A percentile compares a stretch with the other conserved stretches of the same genome.
Conservation (phyloP, 2,329 filamentous ascomycete genomes). For the Fusarium foetens region DNA sequence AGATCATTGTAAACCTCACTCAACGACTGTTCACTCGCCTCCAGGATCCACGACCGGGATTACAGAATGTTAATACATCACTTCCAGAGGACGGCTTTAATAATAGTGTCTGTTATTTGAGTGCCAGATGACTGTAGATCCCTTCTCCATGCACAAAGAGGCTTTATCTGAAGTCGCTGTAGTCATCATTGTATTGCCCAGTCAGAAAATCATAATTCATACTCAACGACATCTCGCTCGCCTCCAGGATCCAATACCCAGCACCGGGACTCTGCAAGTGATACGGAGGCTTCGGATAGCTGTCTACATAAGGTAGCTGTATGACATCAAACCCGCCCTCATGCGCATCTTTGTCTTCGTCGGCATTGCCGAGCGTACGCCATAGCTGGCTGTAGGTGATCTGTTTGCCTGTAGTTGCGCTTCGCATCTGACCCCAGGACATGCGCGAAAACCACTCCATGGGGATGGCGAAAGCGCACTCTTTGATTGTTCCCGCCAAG, state of each 20-base stretch:
- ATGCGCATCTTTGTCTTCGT: neutral
- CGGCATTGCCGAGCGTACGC: neutral
- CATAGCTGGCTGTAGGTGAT: constrained; percentile 1
- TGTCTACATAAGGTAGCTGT: neutral
- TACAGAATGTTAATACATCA: neutral
- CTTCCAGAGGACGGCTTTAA: too few species aligned
- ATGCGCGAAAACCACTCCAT: neutral
- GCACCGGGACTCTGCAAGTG: neutral
- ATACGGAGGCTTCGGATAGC: constrained; percentile 2
- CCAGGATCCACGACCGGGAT: neutral
- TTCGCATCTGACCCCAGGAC: neutral
- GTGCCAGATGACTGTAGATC: fast-evolving
- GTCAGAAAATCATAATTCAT: neutral
- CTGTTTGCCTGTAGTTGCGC: fast-evolving
- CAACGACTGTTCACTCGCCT: neutral
- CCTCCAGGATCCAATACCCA: constrained; percentile 17
- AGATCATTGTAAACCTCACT: neutral
- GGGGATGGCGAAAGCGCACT: neutral
- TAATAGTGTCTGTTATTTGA: neutral
- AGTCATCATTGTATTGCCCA: neutral
- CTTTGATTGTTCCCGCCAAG: neutral
- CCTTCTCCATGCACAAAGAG: neutral
- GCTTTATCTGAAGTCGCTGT: neutral
- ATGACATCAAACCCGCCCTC: neutral
- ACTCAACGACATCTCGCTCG: neutral